Conservation (phyloP, 139 green algal species). For the Micractinium conductrix region DNA sequence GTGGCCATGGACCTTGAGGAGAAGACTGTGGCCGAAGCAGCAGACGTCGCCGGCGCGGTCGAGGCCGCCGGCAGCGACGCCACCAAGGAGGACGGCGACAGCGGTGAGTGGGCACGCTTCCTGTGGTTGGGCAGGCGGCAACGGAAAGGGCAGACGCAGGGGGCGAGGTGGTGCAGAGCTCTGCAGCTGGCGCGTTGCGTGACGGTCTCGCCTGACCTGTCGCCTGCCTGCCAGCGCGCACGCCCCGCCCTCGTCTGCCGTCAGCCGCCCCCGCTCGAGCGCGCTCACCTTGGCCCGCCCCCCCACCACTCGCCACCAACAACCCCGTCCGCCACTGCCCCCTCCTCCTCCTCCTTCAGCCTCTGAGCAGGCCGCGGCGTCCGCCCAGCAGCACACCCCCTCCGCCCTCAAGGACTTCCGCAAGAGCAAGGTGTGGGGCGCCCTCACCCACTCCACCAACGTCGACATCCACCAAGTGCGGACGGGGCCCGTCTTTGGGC, state of each 20-base stretch:
- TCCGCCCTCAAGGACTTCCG: conserved; percentile 22
- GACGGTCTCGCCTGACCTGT: too few relatives aligned
- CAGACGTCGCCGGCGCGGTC: not conserved
- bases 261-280: not conserved
- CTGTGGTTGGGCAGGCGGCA: too few relatives aligned
- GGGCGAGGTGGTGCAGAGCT: not conserved
- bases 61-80: not conserved
- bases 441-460: not conserved
- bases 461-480: conserved; percentile 33
- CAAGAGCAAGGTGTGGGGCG: conserved; percentile 19
- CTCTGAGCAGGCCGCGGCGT: conserved; percentile 6
- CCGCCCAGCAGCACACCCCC: conserved; percentile 23
- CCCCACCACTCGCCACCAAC: not conserved
- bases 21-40: not conserved
- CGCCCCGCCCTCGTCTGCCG: not conserved
- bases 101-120: not conserved
- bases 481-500: too few relatives aligned
- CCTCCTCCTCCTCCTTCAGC: not conserved
- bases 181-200: too few relatives aligned
- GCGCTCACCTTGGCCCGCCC: not conserved
- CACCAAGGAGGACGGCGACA: not conserved
- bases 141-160: too few relatives aligned
- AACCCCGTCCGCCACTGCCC: not conserved
- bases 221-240: not conserved
- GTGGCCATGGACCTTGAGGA: not conserved